Base-by-base conservation (phyloP, 2,329 filamentous ascomycete species). In the Diaporthe citriasiana region DNA sequence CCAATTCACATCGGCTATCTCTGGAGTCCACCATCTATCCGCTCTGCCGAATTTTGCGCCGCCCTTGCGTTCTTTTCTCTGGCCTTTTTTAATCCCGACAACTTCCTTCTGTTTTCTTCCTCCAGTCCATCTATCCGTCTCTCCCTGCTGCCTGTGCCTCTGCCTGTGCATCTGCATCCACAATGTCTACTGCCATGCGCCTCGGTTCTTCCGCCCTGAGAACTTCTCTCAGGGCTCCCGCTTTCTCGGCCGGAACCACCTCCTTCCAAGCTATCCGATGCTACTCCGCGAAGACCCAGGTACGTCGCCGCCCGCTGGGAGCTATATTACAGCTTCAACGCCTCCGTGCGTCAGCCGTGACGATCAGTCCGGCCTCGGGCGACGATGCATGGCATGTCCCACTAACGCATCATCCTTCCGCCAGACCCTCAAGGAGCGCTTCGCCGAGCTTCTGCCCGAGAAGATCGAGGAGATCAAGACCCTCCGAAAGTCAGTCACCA, bases 391-490 rank as follows among this genome's bases (percentile, higher is more conserved):
- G 22, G 69, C 73, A 77, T 72, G 42, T 65, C 74, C 77, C 73
- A 77, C 79, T 79, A 71, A 79, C 77, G 42, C 63, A 38, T 53
- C 71, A 76, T 68, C 45, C 57, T 33, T 42, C 71, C 40, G 71
- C 47, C 77, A 99, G 97, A 95, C 95, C 80, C 88, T 99, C 84
- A 99, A 99, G 90, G 97, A 99, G 86, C 96, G 95, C 84, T 98
- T 99, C 86, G 96, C 96, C 84, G 95, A 97, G 85, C 93, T 96
- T 83, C 90, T 99, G 77, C 97, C 97, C 81, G 95, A 93, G 85
- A 97, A 98, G 92, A 93, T 98, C 83, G 97, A 99, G 89, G 94
- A 82, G 92, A 95, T 99, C 90, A 99, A 99, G 94, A 92, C 95
- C 86, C 93, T 99, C 82, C 92, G 95, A 86, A 98, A 98, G 95